These are phyloP conservation scores for Nitzschia putrida DNA, from an alignment of 108 stramenopile genomes.

Conservation along the genomic window DNA sequence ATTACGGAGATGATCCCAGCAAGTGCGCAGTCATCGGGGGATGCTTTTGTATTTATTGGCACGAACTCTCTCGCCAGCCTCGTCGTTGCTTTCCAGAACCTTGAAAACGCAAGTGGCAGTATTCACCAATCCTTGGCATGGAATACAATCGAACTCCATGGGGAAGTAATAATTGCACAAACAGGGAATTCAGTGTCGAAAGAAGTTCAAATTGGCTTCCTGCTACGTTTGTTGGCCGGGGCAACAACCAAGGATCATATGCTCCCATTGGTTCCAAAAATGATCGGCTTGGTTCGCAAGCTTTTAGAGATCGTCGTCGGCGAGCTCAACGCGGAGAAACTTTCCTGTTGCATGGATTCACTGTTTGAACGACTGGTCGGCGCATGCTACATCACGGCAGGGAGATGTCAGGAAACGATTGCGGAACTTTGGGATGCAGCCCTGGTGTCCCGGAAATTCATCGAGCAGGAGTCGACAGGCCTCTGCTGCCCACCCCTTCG, in stretches of 20 bases:
- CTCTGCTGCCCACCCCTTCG: too few relatives aligned
- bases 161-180: conserved; percentile 40
- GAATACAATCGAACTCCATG: conserved; percentile 42
- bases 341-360: conserved; percentile 17
- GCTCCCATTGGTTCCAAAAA: conserved; percentile 30
- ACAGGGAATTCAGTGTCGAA: conserved; percentile 27
- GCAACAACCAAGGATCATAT: conserved; percentile 21
- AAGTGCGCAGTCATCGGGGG: not conserved
- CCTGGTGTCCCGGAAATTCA: not conserved
- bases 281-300: conserved; percentile 1
- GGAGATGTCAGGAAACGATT: conserved; percentile 22
- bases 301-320: not conserved
- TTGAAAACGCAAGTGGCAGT: conserved; percentile 8
- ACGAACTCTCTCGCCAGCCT: conserved; percentile 60
- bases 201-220: conserved; percentile 50
- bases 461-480: too few relatives aligned
- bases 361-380: conserved; percentile 24
- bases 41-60: conserved; percentile 32
- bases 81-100: conserved; percentile 35
- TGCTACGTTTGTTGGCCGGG: conserved; percentile 48
- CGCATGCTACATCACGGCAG: conserved; percentile 29
- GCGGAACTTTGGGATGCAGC: not conserved
- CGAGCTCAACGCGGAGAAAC: conserved; percentile 5
- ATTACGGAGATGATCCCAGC: not conserved
- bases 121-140: conserved; percentile 22